Conservation (phyloP, 305 asterid genomes). For the Fraxinus albicans region DNA sequence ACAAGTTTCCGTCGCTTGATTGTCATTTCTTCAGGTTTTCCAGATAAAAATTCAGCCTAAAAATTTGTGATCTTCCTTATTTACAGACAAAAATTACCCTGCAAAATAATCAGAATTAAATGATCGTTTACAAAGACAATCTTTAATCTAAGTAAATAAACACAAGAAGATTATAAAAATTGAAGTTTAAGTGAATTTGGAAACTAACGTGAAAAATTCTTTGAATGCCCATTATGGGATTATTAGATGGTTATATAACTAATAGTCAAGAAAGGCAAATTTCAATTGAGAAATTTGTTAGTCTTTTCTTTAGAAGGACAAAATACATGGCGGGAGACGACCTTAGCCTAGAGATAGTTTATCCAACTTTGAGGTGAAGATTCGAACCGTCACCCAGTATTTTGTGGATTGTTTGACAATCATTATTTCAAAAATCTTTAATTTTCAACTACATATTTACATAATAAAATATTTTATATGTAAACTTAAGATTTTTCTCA, state of each 20-base stretch:
- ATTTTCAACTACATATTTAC: no score
- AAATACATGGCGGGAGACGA: conserved; percentile 23
- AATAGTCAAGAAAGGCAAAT: conserved; percentile 17
- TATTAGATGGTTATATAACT: not conserved
- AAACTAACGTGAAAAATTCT: not conserved
- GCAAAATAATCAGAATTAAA: not conserved
- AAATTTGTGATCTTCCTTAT: not conserved
- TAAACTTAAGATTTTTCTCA: no score
- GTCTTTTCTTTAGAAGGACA: not conserved
- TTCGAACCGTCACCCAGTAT: no score
- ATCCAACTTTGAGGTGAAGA: no score
- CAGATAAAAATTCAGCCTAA: not conserved
- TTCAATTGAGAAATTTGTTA: conserved; percentile 14
- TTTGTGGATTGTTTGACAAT: no score
- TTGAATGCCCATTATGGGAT: not conserved
- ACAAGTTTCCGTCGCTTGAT: conserved; percentile 40
- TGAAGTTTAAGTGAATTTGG: not conserved
- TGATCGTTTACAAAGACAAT: not conserved
- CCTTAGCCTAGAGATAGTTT: no score
- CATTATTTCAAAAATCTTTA: no score
- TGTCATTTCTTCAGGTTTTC: conserved; percentile 31
- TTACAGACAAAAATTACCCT: not conserved
- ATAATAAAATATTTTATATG: no score
- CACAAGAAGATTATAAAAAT: not conserved
- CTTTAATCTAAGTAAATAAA: not conserved